Conservation (phyloP, 208 protist genomes). For the Paratrypanosoma confusum region DNA sequence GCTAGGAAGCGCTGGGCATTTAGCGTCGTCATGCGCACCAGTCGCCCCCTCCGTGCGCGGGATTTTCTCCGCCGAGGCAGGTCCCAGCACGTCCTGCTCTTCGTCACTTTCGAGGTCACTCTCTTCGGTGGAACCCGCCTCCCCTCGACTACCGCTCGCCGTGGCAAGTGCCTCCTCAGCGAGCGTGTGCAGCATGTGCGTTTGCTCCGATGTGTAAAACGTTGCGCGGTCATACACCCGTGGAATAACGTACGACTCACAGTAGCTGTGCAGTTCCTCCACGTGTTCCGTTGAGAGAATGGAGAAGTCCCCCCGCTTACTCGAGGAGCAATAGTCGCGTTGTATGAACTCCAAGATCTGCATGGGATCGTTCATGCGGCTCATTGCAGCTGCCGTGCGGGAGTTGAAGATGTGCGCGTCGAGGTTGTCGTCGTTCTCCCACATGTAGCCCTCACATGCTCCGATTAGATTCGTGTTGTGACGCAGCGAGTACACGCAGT, state of each 20-base stretch:
- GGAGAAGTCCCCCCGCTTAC: slow-evolving; percentile 56
- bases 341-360: slow-evolving; percentile 55
- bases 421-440: slow-evolving; percentile 65
- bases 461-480: slow-evolving; percentile 77
- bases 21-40: no score
- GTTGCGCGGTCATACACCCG: slow-evolving; percentile 67
- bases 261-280: slow-evolving; percentile 40
- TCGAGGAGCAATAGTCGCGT: slow-evolving; percentile 57
- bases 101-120: no score
- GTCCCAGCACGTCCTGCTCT: no score
- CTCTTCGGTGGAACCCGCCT: no score
- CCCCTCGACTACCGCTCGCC: slow-evolving; percentile 6
- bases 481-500: slow-evolving; percentile 75
- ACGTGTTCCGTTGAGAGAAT: slow-evolving; percentile 63
- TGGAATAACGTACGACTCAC: slow-evolving; percentile 56
- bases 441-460: slow-evolving; percentile 76
- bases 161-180: slow-evolving; percentile 28
- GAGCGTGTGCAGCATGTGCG: slow-evolving; percentile 29
- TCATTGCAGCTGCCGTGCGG: slow-evolving; percentile 62
- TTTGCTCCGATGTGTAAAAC: slow-evolving; percentile 55
- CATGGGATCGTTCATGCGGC: slow-evolving; percentile 46
- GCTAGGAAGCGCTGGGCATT: no score
- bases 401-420: slow-evolving; percentile 79
- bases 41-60: no score
- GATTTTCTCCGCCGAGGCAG: no score